A percentile compares a stretch with the other conserved stretches of the same genome.
These are phyloP conservation scores for Alopecurus myosuroides DNA, from an alignment of 176 grass and related monocot genomes.

Conservation along the genomic window DNA sequence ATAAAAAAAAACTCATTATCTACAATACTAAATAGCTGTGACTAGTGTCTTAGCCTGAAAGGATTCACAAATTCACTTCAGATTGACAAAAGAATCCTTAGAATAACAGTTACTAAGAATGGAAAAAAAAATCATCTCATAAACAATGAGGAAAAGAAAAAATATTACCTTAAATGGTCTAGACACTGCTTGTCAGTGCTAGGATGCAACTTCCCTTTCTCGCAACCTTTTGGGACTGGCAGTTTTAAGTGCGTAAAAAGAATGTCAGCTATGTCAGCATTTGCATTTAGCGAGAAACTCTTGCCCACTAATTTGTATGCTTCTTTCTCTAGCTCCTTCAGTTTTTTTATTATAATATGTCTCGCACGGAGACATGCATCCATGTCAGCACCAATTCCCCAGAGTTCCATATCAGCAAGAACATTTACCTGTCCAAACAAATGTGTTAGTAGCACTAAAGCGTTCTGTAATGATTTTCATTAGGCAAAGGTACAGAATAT, in stretches of 20 bases:
- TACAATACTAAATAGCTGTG: background rate
- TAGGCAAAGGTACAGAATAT: slow-evolving; percentile 19
- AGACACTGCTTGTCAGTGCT: slow-evolving; percentile 85
- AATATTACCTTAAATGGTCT: slow-evolving; percentile 67
- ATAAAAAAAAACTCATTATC: background rate
- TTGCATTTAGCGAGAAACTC: slow-evolving; percentile 77
- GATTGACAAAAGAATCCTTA: background rate
- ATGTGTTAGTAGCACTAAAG: background rate
- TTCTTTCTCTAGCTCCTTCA: slow-evolving; percentile 88
- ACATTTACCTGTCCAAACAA: slow-evolving; percentile 62
- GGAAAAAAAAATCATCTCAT: background rate
- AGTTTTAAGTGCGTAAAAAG: slow-evolving; percentile 87
- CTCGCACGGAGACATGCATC: slow-evolving; percentile 75
- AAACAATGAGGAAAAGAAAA: background rate
- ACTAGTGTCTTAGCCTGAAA: background rate
- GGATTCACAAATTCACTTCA: background rate
- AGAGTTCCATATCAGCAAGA: slow-evolving; percentile 92
- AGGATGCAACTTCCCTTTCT: slow-evolving; percentile 90
- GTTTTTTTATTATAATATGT: slow-evolving; percentile 75
- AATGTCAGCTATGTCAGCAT: slow-evolving; percentile 81
- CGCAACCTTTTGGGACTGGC: slow-evolving; percentile 58
- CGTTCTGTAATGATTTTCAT: slow-evolving; percentile 16
- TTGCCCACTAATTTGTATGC: slow-evolving; percentile 74
- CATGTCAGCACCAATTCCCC: slow-evolving; percentile 94
- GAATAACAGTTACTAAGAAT: background rate